Evolutionary conservation across 2,329 filamentous ascomycete genomes (phyloP).

Genomic region (Fusarium goolgardi): DNA sequence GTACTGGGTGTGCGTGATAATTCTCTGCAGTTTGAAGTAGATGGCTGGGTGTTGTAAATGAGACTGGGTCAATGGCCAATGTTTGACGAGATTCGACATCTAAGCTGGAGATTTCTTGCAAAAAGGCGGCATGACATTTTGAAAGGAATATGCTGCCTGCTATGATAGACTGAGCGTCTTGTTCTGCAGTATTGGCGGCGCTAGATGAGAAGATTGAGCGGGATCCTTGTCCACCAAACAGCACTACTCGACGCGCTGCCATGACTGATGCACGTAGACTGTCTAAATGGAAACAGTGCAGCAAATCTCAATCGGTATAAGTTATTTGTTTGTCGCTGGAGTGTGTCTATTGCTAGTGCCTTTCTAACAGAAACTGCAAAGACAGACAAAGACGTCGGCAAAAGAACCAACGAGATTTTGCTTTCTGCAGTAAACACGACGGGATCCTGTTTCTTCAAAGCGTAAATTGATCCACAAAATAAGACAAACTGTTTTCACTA

Average conservation of each 20-base stretch:
- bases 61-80: neutral
- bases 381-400: neutral
- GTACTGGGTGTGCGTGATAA: neutral
- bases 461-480: neutral
- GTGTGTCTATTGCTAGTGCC: neutral
- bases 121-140: neutral
- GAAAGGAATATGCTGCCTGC: neutral
- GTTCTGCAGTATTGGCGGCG: neutral
- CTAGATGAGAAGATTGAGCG: conserved; percentile 1
- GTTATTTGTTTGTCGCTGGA: neutral
- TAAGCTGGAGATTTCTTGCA: neutral
- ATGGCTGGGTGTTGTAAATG: neutral
- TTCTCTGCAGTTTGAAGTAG: neutral
- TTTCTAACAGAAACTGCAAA: neutral
- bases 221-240: conserved; percentile 4
- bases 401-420: neutral
- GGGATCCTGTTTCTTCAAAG: neutral
- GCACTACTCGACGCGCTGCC: neutral
- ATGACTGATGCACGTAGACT: neutral
- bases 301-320: neutral
- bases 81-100: neutral
- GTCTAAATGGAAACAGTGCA: too few relatives aligned
- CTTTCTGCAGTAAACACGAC: neutral
- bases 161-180: neutral
- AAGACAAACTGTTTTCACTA: neutral